A percentile compares a stretch with the other conserved stretches of the same genome.
phyloP scores from a whole-genome alignment of 176 grass and related monocot genomes.

The Alloteropsis semialata region DNA sequence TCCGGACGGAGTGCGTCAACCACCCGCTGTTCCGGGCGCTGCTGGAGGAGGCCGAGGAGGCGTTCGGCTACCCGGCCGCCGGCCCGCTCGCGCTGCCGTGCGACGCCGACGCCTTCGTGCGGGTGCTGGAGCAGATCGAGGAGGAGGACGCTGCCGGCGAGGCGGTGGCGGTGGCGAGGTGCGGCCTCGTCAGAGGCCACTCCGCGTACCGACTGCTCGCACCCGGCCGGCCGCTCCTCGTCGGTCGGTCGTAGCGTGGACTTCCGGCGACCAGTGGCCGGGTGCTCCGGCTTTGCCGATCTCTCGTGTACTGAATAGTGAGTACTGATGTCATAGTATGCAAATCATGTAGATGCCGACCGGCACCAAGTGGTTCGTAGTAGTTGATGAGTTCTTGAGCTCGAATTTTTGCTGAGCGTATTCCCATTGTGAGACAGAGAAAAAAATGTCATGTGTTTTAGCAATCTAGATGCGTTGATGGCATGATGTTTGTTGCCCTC shows the following conservation, averaged over 20 bases:
- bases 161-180: neutral
- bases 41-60: constrained; percentile 59
- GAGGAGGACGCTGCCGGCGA: neutral
- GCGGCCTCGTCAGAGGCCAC: constrained; percentile 17
- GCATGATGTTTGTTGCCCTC: neutral
- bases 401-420: constrained; percentile 16
- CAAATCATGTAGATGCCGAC: neutral
- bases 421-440: constrained; percentile 1
- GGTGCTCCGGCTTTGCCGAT: neutral
- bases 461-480: neutral
- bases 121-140: constrained; percentile 54
- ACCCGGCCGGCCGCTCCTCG: neutral
- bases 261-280: too few species aligned
- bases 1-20: constrained; percentile 48
- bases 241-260: constrained; percentile 16
- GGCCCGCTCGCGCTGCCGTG: constrained; percentile 67
- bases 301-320: neutral
- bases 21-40: constrained; percentile 55
- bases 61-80: constrained; percentile 41
- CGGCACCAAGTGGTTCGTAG: neutral
- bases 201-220: constrained; percentile 36
- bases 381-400: neutral
- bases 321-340: neutral
- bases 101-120: constrained; percentile 32
- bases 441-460: neutral